Conservation (phyloP, 305 asterid species). For the Striga hermonthica region DNA sequence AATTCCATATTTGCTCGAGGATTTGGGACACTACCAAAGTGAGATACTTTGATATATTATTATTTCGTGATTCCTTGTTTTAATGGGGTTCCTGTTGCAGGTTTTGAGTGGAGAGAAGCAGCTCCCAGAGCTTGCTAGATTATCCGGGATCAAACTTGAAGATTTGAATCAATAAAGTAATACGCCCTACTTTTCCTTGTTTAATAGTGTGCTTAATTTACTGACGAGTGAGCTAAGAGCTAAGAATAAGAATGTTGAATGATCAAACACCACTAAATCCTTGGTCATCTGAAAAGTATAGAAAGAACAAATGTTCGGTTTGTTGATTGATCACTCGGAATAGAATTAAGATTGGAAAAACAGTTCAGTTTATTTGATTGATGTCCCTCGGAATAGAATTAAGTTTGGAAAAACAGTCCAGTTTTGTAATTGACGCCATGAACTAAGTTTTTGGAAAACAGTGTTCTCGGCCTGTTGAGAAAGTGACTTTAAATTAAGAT, state of each 20-base stretch:
- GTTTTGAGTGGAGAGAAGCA: conserved; percentile 56
- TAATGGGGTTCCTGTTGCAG: conserved; percentile 36
- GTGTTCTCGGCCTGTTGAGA: too few species aligned
- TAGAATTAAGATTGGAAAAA: too few species aligned
- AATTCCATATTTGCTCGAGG: not conserved
- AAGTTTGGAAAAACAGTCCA: too few species aligned
- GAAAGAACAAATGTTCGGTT: too few species aligned
- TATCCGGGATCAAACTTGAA: conserved; percentile 56
- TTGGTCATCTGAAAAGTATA: too few species aligned
- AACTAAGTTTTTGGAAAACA: too few species aligned
- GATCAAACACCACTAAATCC: not conserved
- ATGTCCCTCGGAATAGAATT: too few species aligned
- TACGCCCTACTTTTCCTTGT: not conserved
- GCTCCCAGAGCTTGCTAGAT: conserved; percentile 56
- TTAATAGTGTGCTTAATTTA: not conserved
- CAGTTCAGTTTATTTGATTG: too few species aligned
- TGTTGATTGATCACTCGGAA: too few species aligned
- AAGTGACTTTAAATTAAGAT: too few species aligned
- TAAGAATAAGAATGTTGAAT: not conserved
- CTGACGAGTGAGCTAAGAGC: not conserved
- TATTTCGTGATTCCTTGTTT: conserved; percentile 7
- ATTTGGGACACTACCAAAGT: conserved; percentile 1
- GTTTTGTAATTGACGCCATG: too few species aligned
- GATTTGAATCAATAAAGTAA: conserved; percentile 40
- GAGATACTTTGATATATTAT: conserved; percentile 11